These are phyloP conservation scores for Persicaria tinctoria DNA, from an alignment of 148 eudicot species.

Conservation along the genomic window DNA sequence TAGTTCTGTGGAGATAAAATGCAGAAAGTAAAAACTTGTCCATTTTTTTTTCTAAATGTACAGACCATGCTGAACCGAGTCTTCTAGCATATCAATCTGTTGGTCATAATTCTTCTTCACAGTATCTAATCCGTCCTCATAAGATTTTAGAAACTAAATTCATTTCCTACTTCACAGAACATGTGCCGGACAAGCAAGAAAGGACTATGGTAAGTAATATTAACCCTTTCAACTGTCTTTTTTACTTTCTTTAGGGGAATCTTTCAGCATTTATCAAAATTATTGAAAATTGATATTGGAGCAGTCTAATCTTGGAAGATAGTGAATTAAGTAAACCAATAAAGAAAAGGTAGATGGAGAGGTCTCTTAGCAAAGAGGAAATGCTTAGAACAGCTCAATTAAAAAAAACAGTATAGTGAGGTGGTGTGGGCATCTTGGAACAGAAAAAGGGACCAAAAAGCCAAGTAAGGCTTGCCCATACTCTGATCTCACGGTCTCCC, in stretches of 20 bases:
- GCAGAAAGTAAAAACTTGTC: background rate
- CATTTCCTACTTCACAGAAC: background rate
- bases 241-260: background rate
- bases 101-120: background rate
- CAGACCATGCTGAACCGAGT: background rate
- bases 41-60: background rate
- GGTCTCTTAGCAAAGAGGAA: conserved; percentile 1
- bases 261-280: background rate
- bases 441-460: background rate
- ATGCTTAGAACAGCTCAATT: conserved; percentile 3
- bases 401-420: background rate
- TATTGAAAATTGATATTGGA: background rate
- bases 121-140: background rate
- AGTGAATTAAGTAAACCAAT: background rate
- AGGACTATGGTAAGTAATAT: background rate
- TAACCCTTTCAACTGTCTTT: background rate
- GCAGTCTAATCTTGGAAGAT: conserved; percentile 7
- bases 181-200: background rate
- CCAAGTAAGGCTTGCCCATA: background rate
- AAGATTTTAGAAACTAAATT: background rate
- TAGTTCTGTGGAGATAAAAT: background rate
- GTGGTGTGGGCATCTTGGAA: conserved; percentile 6
- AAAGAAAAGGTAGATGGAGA: background rate
- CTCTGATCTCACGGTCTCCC: conserved; percentile 7
- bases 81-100: no score